Percentiles rank a stretch among this genome's conserved stretches.
Evolutionary conservation across 257 asterid species (phyloP).

Genomic region (Penstemon davidsonii): DNA sequence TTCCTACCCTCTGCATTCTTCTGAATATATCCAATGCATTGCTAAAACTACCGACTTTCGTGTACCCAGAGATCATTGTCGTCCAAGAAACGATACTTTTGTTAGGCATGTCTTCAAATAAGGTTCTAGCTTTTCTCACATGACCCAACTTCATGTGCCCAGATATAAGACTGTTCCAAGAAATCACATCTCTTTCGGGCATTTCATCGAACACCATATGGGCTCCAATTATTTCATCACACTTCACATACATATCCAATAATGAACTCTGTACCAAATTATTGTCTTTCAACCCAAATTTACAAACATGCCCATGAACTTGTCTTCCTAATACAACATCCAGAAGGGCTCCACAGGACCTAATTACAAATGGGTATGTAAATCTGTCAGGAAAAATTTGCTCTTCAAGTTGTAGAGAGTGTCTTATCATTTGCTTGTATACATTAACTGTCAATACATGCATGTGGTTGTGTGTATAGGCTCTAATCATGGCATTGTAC

Average conservation of each 20-base stretch:
- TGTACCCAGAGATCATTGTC: constrained; percentile 69
- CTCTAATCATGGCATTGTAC: constrained; percentile 62
- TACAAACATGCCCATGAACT: constrained; percentile 57
- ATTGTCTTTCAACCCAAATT: constrained; percentile 42
- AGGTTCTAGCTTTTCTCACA: constrained; percentile 49
- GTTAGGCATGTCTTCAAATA: constrained; percentile 60
- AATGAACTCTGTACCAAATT: constrained; percentile 46
- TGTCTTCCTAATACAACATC: constrained; percentile 46
- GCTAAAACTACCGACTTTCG: constrained; percentile 45
- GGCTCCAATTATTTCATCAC: constrained; percentile 47
- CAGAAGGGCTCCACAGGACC: constrained; percentile 63
- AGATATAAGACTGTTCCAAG: constrained; percentile 60
- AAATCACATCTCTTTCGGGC: constrained; percentile 63
- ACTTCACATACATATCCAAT: constrained; percentile 70
- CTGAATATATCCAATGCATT: constrained; percentile 71
- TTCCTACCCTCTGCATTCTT: constrained; percentile 65
- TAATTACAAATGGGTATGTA: constrained; percentile 70
- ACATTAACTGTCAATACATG: constrained; percentile 34
- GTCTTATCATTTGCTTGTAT: constrained; percentile 49
- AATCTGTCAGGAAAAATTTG: constrained; percentile 49
- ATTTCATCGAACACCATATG: constrained; percentile 65
- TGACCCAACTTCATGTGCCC: constrained; percentile 65
- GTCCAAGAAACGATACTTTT: constrained; percentile 75
- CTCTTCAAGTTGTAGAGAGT: constrained; percentile 28
- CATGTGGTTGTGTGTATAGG: constrained; percentile 47